Base-by-base conservation (phyloP, 192 early-diverging fungal genomes). In the Backusella westeae region DNA sequence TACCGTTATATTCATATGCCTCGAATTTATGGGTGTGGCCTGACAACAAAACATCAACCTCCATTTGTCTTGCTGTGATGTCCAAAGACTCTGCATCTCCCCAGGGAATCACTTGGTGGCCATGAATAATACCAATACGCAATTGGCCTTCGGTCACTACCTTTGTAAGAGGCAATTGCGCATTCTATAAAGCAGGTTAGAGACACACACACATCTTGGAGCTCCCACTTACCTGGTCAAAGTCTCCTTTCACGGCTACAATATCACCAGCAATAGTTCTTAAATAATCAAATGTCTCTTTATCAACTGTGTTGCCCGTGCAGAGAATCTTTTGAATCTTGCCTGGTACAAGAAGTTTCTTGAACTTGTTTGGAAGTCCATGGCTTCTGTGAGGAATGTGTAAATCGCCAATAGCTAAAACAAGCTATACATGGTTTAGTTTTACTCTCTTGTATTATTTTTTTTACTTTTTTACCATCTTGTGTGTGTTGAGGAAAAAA, bases 271-370 rank as follows among this genome's bases (percentile, higher is more conserved):
- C 89, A 59, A 99, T 89, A 38, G 92, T 92, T 71, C 92, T 87
- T 75, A 99, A 87, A 80, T 95, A 98, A 69, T 97, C 95, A 78
- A 91, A 90, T 0, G 93, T 95, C 34, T 94, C 95, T 66, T 90
- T 88, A 81, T 94, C 92, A 46, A 85, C 90, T 1, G 95, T 81
- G 81, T 98, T 98, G 38, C 97, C 97, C 5, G 96, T 97, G 79
- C 91, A 94, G 53, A 99, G 88, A 78, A 98, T 96, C 80, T 94
- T 92, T 81, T 97, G 94, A 75, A 99, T 99, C 81, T 99, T 99
- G 46, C 97, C 97, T 8, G 95, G 94, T 79, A 94, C 94, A 72
- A 98, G 87, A 35, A 99, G 87, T 81, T 94, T 96, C 81, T 93
- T 95, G 86, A 99, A 98, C 81, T 96, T 96, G 49, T 88, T 82